Base-by-base conservation (phyloP, 1,284 basidiomycete species). In the Cryptococcus sp. region DNA sequence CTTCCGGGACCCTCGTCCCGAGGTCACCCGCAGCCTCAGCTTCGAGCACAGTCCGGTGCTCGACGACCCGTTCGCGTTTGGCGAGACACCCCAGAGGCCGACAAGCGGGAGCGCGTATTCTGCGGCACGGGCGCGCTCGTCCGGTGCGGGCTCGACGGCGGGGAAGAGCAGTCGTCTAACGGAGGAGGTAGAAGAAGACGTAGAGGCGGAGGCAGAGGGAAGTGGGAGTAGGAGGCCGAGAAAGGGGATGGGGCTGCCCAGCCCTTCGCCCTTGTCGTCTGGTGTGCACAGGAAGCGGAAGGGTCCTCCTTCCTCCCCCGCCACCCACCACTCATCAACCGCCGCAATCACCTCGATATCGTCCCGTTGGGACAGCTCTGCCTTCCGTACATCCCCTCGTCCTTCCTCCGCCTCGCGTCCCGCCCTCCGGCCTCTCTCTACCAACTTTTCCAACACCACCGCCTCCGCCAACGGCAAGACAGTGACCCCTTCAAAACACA, bases 1-100 rank as follows among this genome's bases (percentile, higher is more conserved):
- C n/a, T 63, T 63, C 58, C 51, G 48, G 21, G 53, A 57, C 37
- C 57, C 56, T 24, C 52, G 61, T 47, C 57, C 61, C 9, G 61
- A 59, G 40, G 49, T 56, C 18, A 59, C 60, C 9, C 36, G 52
- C 36, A 52, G 54, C 16, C 42, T 56, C n/a, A 57, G 50, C 9
- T 57, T 60, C 20, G 55, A 56, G 15, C 50, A 54, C 39, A 36
- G 38, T 43, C 39, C 47, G 5, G 23, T 33, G 11, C 33, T 62
- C 4, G 55, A 57, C 24, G 57, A 60, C 46, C 55, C 58, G 16
- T 60, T 60, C 24, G 43, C 53, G 11, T 47, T 57, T 5, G 24
- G 42, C 33, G 44, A 53, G 12, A 56, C 56, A 2, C 60, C 56
- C 2, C 5, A 36, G 16, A 42, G 52, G 16, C 18, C 52, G 13